Base-by-base conservation (phyloP, 75 land plant species). In the Pinus albicaulis region DNA sequence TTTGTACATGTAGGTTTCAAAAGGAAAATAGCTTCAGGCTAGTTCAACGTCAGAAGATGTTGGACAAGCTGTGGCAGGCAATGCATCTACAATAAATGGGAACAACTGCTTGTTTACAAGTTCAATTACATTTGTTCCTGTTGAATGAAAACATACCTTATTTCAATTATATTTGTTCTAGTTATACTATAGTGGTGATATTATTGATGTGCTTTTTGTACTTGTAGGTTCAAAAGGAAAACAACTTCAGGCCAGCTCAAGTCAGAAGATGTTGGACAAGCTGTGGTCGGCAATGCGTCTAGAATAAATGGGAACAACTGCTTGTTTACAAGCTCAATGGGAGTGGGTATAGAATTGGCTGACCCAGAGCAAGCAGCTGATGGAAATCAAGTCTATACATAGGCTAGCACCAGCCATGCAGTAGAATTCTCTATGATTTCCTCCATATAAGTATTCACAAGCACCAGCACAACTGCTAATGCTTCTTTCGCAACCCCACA, bases 171-270 rank as follows among this genome's bases (percentile, higher is more conserved):
- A 17, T 20, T 20, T 63, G 31, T 25, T 36, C 19, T 38, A 66
- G 17, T 12, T 66, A 16, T 66, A 19, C 17, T 10, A 20, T 3
- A 41, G 5, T 41, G 44, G 44, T 6, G 28, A 28, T 28, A 25
- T 19, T 34, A n/a, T 70, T 13, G 25, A 22, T 25, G 7, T 34
- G 0, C 31, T 52, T 22, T 53, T 20, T 15, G 23, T 25, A 16
- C 31, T 36, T 36, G 71, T 73, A 76, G 82, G 73, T 76, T 78
- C 63, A 14, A 80, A 76, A 76, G 66, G 78, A 71, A 76, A 80
- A 57, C 78, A 73, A 5, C 82, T 66, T 69, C 55, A 78, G 26
- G 72, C 75, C 31, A 55, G 53, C 13, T 62, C n/a, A n/a, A 76
- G 15, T 66, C 77, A 75, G 77, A 80, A 52, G 81, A 74, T 8